Conservation (phyloP, 139 green algal species). For the Tetraselmis striata region DNA sequence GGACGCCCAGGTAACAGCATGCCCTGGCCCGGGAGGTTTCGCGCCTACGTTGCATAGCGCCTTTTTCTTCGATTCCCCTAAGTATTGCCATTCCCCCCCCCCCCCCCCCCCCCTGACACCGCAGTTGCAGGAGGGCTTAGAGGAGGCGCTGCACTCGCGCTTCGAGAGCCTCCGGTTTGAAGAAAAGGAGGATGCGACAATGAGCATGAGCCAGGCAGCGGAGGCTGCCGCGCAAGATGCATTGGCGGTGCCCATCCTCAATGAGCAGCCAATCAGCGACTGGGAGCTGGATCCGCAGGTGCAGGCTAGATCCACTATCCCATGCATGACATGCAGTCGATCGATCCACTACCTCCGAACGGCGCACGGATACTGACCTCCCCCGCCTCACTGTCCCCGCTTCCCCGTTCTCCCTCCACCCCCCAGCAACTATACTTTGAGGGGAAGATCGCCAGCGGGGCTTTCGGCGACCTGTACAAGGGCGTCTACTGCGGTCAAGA, state of each 20-base stretch:
- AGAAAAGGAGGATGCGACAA: background rate
- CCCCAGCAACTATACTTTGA: conserved; percentile 74
- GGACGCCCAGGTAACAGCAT: conserved; percentile 28
- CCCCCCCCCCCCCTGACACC: too few relatives aligned
- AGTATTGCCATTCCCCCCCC: too few relatives aligned
- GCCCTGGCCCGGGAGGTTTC: conserved; percentile 2
- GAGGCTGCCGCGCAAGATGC: background rate
- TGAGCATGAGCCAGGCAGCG: background rate
- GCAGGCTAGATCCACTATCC: background rate
- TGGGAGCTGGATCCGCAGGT: conserved; percentile 87
- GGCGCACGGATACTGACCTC: too few relatives aligned
- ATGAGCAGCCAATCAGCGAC: conserved; percentile 47
- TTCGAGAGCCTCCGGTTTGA: background rate
- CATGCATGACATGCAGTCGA: background rate
- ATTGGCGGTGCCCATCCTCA: background rate
- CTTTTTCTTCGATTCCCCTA: too few relatives aligned
- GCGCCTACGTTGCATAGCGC: too few relatives aligned
- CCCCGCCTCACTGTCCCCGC: too few relatives aligned
- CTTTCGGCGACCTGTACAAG: conserved; percentile 92
- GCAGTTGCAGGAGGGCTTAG: background rate
- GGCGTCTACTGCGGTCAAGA: conserved; percentile 95
- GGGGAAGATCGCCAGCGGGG: conserved; percentile 78
- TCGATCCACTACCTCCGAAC: too few relatives aligned
- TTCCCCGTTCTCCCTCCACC: too few relatives aligned
- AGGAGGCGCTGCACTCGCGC: background rate